Evolutionary conservation across 257 asterid genomes (phyloP), one percentile per base, ranked within the genome.

Genomic region (Hygrophila difformis): DNA sequence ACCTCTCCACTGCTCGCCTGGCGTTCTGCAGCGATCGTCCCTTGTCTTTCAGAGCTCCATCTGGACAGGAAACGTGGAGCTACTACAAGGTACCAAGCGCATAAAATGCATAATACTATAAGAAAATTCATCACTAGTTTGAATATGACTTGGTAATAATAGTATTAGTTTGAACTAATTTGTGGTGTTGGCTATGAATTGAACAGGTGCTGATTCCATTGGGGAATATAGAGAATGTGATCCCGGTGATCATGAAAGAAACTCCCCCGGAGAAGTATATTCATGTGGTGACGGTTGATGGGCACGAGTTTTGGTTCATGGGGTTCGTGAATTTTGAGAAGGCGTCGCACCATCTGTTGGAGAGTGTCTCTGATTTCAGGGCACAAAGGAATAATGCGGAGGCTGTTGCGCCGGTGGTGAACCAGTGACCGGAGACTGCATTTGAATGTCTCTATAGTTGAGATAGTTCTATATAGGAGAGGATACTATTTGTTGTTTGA

Each of bases 261-360:
- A 65, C 69, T 40, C 87, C 87, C 9, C 69, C 79, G 0, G 89
- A 77, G 73, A 81, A 66, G 66, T 81, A 85, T 38, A 59, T 85
- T 1, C 93, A 81, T 28, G 34, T 81, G 0, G 70, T 70, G 44
- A 81, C 87, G 0, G 53, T 64, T 7, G 95, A 85, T 24, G 70
- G 79, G 10, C 95, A 85, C 14, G 95, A 85, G 39, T 85, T 85
- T 48, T 85, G 95, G 95, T 81, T 81, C 62, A 85, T 78, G 95
- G 93, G 95, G 23, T 76, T 85, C 3, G 85, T 85, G 12, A 78
- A 52, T 20, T 85, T 66, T 56, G 95, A 84, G 81, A 84, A 81
- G 49, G 95, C 93, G 2, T 60, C 67, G 0, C 84, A 73, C 50
- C 74, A 81, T 71, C 72, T 84, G 17, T 59, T 81, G 51, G 84